phyloP scores from a whole-genome alignment of 2,329 filamentous ascomycete species.

The Dothistroma pini region DNA sequence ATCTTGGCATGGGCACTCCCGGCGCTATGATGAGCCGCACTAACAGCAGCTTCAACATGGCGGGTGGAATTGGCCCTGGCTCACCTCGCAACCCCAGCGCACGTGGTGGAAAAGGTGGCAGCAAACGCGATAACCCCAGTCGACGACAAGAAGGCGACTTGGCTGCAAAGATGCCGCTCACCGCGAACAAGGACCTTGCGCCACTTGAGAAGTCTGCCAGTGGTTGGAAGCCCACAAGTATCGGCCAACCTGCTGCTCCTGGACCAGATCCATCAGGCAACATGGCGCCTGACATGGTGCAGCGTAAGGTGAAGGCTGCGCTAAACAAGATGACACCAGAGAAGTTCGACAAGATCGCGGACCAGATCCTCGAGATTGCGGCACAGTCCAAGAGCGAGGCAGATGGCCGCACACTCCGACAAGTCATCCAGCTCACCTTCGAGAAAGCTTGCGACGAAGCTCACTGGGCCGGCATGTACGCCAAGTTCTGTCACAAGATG shows the following conservation, averaged over 20 bases:
- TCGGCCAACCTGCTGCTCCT: constrained; percentile 48
- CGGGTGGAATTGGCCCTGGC: constrained; percentile 58
- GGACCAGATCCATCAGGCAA: constrained; percentile 50
- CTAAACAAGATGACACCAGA: constrained; percentile 99
- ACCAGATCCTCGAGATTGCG: constrained; percentile 88
- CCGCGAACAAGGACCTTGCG: constrained; percentile 75
- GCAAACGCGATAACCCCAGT: constrained; percentile 54
- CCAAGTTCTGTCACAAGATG: constrained; percentile 98
- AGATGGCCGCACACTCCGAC: constrained; percentile 89
- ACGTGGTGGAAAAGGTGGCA: constrained; percentile 58
- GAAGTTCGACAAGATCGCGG: constrained; percentile 94
- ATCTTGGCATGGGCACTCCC: constrained; percentile 47
- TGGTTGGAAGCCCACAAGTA: constrained; percentile 85
- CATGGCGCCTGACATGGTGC: constrained; percentile 87
- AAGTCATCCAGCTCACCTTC: constrained; percentile 98
- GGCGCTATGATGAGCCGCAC: constrained; percentile 58
- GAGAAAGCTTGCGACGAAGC: constrained; percentile 98
- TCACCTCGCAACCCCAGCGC: constrained; percentile 58
- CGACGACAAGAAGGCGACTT: constrained; percentile 62
- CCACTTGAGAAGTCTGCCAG: constrained; percentile 66
- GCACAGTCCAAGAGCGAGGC: constrained; percentile 93
- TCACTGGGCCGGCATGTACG: constrained; percentile 98
- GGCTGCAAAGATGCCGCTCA: constrained; percentile 88
- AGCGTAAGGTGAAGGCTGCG: constrained; percentile 97
- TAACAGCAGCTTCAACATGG: constrained; percentile 56